Evolutionary conservation across 2,329 filamentous ascomycete genomes (phyloP).

Genomic region (Xylariaceae sp.): DNA sequence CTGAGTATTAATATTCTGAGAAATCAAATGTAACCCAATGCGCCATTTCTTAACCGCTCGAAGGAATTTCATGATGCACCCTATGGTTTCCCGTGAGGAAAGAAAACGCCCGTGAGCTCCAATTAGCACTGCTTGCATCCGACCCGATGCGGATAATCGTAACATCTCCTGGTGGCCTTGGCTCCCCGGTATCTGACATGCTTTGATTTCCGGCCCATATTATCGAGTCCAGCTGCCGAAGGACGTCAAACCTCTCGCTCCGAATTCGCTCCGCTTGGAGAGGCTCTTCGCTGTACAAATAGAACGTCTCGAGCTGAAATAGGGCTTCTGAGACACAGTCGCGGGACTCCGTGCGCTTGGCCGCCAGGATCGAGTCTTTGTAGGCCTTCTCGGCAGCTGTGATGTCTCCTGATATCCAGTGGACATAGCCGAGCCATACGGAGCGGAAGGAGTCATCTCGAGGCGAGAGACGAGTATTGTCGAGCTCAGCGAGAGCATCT

Average conservation of each 20-base stretch:
- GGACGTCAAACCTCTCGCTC: conserved; percentile 20
- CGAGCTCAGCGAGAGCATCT: conserved; percentile 20
- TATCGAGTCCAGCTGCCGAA: conserved; percentile 21
- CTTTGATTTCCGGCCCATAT: conserved; percentile 21
- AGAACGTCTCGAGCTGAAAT: conserved; percentile 29
- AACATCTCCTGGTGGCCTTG: conserved; percentile 4
- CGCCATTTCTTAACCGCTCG: too few species aligned
- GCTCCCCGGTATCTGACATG: too few species aligned
- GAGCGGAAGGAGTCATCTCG: conserved; percentile 27
- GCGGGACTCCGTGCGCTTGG: conserved; percentile 24
- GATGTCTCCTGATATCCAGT: conserved; percentile 21
- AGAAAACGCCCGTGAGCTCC: conserved; percentile 19
- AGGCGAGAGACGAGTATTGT: conserved; percentile 16
- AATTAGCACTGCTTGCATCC: conserved; percentile 10
- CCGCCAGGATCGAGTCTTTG: conserved; percentile 21
- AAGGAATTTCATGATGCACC: neutral
- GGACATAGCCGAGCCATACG: conserved; percentile 28
- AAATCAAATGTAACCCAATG: too few species aligned
- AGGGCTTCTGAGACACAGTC: conserved; percentile 28
- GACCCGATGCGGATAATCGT: conserved; percentile 18
- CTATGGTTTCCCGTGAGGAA: neutral
- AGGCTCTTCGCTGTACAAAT: conserved; percentile 21
- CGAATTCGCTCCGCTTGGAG: conserved; percentile 25
- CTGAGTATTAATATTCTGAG: too few species aligned
- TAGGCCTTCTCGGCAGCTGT: conserved; percentile 23